A percentile compares a stretch with the other conserved stretches of the same genome.
phyloP scores from a whole-genome alignment of 1,139 yeast genomes.

The Schwanniomyces etchellsii region DNA sequence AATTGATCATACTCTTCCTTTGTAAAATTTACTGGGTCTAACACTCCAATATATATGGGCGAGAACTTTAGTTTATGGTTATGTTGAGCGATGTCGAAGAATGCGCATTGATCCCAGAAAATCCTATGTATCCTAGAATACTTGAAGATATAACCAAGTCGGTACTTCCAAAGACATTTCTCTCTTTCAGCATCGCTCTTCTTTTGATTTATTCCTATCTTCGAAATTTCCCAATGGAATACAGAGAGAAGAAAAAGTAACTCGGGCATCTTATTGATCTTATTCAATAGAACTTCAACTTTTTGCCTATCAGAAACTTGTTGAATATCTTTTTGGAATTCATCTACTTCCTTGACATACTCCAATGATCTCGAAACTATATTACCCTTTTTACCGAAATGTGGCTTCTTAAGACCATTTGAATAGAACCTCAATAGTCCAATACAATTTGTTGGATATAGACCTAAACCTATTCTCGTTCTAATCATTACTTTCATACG shows the following conservation, averaged over 20 bases:
- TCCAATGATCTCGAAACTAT: constrained; percentile 12
- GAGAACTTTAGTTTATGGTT: constrained; percentile 22
- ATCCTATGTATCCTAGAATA: constrained; percentile 23
- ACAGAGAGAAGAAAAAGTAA: constrained; percentile 24
- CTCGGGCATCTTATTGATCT: constrained; percentile 26
- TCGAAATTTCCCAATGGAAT: constrained; percentile 28
- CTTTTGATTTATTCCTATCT: constrained; percentile 23
- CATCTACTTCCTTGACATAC: constrained; percentile 27
- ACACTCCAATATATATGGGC: constrained; percentile 27
- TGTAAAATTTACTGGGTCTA: constrained; percentile 36
- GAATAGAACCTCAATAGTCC: constrained; percentile 2
- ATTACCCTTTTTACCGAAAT: constrained; percentile 8
- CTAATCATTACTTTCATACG: too few species aligned
- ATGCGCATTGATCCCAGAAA: constrained; percentile 37
- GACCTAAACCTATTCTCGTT: too few species aligned
- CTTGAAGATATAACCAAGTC: constrained; percentile 12
- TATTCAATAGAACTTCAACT: constrained; percentile 17
- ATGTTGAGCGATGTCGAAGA: constrained; percentile 27
- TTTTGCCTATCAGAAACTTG: constrained; percentile 15
- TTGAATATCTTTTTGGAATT: constrained; percentile 14
- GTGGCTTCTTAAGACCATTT: constrained; percentile 3
- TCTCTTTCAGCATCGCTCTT: constrained; percentile 10
- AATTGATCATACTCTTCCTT: constrained; percentile 18
- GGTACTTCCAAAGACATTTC: constrained; percentile 12
- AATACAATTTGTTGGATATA: not conserved